phyloP scores from a whole-genome alignment of 805 yeast species.

The Candida sphagnicola region DNA sequence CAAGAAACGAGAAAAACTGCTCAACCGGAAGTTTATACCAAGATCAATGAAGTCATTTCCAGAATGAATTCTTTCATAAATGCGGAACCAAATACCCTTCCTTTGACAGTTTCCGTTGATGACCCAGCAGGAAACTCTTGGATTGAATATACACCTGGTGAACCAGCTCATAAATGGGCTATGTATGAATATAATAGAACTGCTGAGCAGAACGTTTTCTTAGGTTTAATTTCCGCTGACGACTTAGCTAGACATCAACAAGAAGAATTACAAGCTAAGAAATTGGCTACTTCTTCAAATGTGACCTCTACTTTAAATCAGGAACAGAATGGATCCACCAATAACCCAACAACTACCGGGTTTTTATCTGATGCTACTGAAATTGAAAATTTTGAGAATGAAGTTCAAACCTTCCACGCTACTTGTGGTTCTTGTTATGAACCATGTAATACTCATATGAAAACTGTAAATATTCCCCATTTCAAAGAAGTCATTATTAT shows the following conservation, averaged over 20 bases:
- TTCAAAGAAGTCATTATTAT: conserved; percentile 95
- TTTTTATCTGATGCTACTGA: conserved; percentile 70
- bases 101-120: conserved; percentile 74
- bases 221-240: conserved; percentile 76
- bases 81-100: conserved; percentile 68
- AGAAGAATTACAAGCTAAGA: conserved; percentile 48
- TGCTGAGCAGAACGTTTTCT: conserved; percentile 79
- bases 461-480: conserved; percentile 93
- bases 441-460: conserved; percentile 92
- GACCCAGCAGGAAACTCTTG: conserved; percentile 98
- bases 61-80: conserved; percentile 57
- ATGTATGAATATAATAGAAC: conserved; percentile 77
- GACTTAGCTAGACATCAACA: conserved; percentile 46
- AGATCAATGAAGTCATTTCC: conserved; percentile 66
- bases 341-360: conserved; percentile 47
- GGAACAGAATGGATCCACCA: conserved; percentile 10
- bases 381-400: conserved; percentile 81
- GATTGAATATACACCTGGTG: conserved; percentile 86
- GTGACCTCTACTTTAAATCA: conserved; percentile 17
- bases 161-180: conserved; percentile 87
- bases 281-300: conserved; percentile 34
- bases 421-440: conserved; percentile 87
- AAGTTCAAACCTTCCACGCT: conserved; percentile 89
- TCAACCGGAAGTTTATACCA: conserved; percentile 72
- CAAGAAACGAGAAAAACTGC: conserved; percentile 73